Percentiles rank a stretch among this genome's conserved stretches.
Evolutionary conservation across 148 eudicot genomes (phyloP).

Genomic region (Rhododendron williamsianum): DNA sequence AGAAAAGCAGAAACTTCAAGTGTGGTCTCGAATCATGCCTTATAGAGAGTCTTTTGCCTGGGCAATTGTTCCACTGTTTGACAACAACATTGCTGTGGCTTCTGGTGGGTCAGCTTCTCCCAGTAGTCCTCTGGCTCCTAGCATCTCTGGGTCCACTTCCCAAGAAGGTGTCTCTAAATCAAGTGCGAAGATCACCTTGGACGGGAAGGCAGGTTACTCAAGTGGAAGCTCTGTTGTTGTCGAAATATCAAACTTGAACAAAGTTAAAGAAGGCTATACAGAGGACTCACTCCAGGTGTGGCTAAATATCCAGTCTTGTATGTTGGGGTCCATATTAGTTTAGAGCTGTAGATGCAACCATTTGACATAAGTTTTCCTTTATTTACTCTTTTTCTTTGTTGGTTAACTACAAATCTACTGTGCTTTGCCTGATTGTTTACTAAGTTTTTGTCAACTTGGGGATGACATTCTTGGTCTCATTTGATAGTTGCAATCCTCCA

Average conservation of each 20-base stretch:
- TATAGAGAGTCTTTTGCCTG: constrained; percentile 96
- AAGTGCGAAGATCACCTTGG: constrained; percentile 69
- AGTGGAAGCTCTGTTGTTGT: constrained; percentile 89
- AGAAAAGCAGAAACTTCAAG: constrained; percentile 94
- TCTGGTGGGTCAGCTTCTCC: constrained; percentile 94
- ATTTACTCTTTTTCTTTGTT: background rate
- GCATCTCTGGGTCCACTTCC: constrained; percentile 61
- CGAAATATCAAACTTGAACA: constrained; percentile 89
- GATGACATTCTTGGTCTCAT: background rate
- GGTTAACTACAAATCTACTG: background rate
- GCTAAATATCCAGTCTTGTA: background rate
- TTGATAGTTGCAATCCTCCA: background rate
- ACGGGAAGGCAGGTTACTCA: constrained; percentile 75
- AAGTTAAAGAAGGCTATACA: constrained; percentile 96
- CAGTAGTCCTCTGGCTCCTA: constrained; percentile 75
- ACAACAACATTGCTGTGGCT: constrained; percentile 58
- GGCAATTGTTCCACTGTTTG: constrained; percentile 96
- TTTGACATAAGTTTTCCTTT: background rate
- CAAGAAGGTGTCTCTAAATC: constrained; percentile 78
- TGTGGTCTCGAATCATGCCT: constrained; percentile 97
- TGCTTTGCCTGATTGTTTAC: background rate
- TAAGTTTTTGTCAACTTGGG: background rate
- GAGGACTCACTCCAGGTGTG: constrained; percentile 93
- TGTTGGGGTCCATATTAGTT: background rate
- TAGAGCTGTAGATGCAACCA: background rate